phyloP scores from a whole-genome alignment of 129 eudicot species.

The Artemisia tridentata region DNA sequence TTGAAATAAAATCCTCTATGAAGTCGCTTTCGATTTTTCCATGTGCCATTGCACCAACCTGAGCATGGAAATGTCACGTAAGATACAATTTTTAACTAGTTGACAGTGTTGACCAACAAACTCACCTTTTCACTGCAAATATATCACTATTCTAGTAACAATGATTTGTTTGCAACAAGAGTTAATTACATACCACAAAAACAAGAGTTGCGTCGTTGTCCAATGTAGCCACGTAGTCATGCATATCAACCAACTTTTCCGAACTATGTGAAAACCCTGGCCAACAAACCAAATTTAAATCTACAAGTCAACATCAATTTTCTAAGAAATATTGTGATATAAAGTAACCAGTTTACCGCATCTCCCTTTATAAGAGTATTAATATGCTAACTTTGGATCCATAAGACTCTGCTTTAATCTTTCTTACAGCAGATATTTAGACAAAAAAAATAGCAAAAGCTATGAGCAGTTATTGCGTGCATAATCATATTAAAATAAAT shows the following conservation, averaged over 20 bases:
- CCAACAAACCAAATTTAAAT: constrained; percentile 13
- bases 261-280: constrained; percentile 96
- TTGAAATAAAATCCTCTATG: constrained; percentile 60
- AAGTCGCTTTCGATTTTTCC: constrained; percentile 57
- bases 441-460: too few relatives aligned
- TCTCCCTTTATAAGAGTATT: too few relatives aligned
- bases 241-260: constrained; percentile 81
- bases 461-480: too few relatives aligned
- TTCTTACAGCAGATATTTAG: too few relatives aligned
- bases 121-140: not conserved
- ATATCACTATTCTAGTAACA: not conserved
- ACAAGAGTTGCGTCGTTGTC: constrained; percentile 65
- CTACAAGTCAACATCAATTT: not conserved
- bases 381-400: too few relatives aligned
- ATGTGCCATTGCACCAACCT: constrained; percentile 99
- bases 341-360: too few relatives aligned
- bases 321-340: not conserved
- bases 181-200: constrained; percentile 68
- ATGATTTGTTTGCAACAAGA: not conserved
- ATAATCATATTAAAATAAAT: too few relatives aligned
- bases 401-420: too few relatives aligned
- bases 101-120: too few relatives aligned
- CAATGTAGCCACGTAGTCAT: constrained; percentile 62
- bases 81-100: constrained; percentile 1
- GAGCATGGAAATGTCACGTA: constrained; percentile 20